Base-by-base conservation (phyloP, 192 early-diverging fungal species). In the Gorgonomyces haynaldii region DNA sequence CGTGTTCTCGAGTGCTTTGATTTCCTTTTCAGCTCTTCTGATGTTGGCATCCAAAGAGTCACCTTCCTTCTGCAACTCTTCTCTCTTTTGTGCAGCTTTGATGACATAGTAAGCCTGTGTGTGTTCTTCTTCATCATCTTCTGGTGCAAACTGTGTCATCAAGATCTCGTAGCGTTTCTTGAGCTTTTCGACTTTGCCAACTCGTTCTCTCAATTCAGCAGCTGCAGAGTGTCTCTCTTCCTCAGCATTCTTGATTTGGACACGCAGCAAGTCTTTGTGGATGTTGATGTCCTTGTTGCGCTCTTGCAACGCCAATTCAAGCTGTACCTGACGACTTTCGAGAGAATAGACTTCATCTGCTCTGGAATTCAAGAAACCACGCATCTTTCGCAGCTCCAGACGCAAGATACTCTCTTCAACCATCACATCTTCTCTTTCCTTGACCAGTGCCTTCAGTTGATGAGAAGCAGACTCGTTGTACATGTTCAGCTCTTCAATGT, bases 61-160 rank as follows among this genome's bases (percentile, higher is more conserved):
- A 10, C 76, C 76, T 45, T 79, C 70, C 36, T 69, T 44, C 51
- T 79, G 76, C 37, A 79, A 42, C 49, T 67, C 76, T 50, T 79
- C 76, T 24, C 70, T 26, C 37, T 70, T 53, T 44, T 79, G 76
- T 29, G 74, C 70, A 1, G 76, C 73, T 26, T 57, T 56, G 30
- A 79, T 79, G 28, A 79, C 73, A 65, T 79, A 79, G 42, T 59
- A 79, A 17, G 76, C 76, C 38, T 79, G 76, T 19, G 64, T 57
- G 30, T 71, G 69, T 32, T 77, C 73, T 56, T 73, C 73, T 44
- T 67, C 62, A 2, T 52, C 61, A 12, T 44, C 53, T 16, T 36
- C 26, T 10, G 62, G 65, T 10, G 67, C 68, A 54, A 79, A 76
- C 39, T 74, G 75, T 17, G 76, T 70, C 64, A 77, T 72, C 13